Conservation (phyloP, 164 flowering plant genomes). For the Berberis vulgaris region DNA sequence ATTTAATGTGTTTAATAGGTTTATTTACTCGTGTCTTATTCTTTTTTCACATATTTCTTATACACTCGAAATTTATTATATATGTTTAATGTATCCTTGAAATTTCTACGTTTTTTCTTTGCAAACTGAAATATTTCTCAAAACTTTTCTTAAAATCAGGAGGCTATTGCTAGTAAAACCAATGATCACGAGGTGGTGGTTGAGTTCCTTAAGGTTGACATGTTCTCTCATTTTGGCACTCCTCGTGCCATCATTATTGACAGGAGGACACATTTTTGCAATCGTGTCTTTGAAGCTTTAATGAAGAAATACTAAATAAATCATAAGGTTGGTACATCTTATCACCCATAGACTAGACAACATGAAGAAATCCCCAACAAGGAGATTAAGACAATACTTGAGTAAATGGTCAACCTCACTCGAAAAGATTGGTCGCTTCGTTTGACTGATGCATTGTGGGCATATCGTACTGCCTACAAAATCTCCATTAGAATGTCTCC, state of each 20-base stretch:
- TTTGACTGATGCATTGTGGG: constrained; percentile 6
- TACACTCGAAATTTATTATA: background rate
- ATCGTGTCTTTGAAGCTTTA: background rate
- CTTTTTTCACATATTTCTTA: background rate
- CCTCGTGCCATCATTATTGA: constrained; percentile 1
- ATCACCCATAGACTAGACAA: background rate
- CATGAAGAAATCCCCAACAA: constrained; percentile 4
- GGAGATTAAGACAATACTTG: constrained; percentile 2
- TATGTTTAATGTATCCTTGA: no score
- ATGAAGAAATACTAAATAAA: background rate
- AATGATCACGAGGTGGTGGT: background rate
- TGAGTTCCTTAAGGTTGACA: background rate
- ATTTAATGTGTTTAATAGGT: no score
- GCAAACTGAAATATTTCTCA: no score
- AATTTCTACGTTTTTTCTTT: no score
- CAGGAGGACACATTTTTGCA: background rate
- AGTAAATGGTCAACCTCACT: background rate
- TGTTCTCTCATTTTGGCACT: background rate
- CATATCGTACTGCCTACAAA: background rate
- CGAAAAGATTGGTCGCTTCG: constrained; percentile 3
- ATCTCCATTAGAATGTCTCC: background rate
- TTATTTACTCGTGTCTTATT: no score
- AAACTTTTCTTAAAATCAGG: background rate
- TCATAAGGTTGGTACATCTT: constrained; percentile 1
- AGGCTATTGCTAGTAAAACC: background rate